Percentiles rank a stretch among this genome's conserved stretches.
Evolutionary conservation across 495 filamentous ascomycete genomes (phyloP).

Genomic region (Talaromyces trachyspermus): DNA sequence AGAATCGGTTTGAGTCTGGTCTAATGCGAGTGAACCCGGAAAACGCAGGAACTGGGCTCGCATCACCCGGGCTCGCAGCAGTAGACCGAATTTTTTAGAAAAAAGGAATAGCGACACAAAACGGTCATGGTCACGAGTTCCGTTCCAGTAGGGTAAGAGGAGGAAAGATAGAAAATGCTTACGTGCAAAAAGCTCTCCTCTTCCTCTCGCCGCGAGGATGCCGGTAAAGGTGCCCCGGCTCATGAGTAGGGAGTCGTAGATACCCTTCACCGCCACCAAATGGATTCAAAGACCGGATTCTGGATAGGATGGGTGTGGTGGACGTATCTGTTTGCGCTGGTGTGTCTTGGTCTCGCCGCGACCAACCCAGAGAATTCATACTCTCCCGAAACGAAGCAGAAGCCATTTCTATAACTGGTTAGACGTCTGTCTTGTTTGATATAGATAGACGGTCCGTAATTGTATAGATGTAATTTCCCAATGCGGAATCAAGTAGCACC

Average conservation of each 20-base stretch:
- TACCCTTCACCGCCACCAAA: constrained; percentile 77
- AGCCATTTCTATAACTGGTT: constrained; percentile 54
- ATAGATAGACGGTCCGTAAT: too few relatives aligned
- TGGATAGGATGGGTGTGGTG: constrained; percentile 67
- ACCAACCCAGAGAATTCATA: constrained; percentile 93
- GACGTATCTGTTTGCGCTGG: constrained; percentile 72
- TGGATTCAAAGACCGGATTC: constrained; percentile 79
- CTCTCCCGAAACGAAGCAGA: constrained; percentile 85
- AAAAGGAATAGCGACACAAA: too few relatives aligned
- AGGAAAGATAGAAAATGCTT: constrained; percentile 44
- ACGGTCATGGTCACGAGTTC: constrained; percentile 18
- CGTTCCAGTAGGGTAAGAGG: background rate
- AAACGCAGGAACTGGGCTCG: constrained; percentile 34
- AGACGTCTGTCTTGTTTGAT: background rate
- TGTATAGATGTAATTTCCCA: background rate
- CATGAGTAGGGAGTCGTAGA: constrained; percentile 82
- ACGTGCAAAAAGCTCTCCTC: constrained; percentile 95
- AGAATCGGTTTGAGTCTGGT: constrained; percentile 15
- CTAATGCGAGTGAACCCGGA: constrained; percentile 19
- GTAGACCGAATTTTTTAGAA: background rate
- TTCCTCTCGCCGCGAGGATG: constrained; percentile 78
- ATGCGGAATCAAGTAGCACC: background rate
- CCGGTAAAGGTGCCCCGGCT: constrained; percentile 82
- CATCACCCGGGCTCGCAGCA: constrained; percentile 30
- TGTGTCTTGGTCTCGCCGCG: constrained; percentile 72